Base-by-base conservation (phyloP, 1,284 basidiomycete species). In the Microbotryum saponariae region DNA sequence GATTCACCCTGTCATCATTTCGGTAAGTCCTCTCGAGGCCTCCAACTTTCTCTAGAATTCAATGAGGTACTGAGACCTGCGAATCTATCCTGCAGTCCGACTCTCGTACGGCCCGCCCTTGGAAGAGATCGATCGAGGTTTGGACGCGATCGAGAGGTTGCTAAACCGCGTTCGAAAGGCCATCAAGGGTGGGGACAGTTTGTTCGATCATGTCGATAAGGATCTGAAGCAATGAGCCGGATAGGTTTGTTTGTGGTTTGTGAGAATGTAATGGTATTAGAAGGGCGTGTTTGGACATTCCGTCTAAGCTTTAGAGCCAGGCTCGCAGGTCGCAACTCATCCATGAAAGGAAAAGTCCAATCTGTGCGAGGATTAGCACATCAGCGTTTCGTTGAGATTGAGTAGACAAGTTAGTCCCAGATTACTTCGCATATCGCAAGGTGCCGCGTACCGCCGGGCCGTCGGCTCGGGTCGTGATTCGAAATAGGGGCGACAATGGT, bases 1-100 rank as follows among this genome's bases (percentile, higher is more conserved):
- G 84, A 87, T 72, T 92, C 89, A 6, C 90, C 92, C 20, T 93
- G 90, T 77, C 89, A 91, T 76, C 85, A 88, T 74, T 94, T 88
- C 70, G 85, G 37, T 42, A 18, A 42, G 37, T 42, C 12, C 14
- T 42, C 16, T 42, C 27, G 6, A 27, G 27, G 6, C 27, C 27
- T 27, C 5, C 27, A 27, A 27, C 27, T 27, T 1, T 27, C 27
- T 27, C 27, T 27, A 5, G 27, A 27, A 27, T 27, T 27, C 27
- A 27, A 27, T 27, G 27, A 6, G 27, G 6, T 27, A 27, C 27
- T 27, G 6, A 27, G 27, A 6, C 27, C 27, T 27, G 27, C 5
- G 27, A 27, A 27, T 27, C 6, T 6, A 27, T 27, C 27, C 37
- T 18, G 37, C 37, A 42, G 37, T 92, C 31, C 82, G 90, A 27